Conservation (phyloP, 345 rosid genomes). For the Sisymbrium altissimum region DNA sequence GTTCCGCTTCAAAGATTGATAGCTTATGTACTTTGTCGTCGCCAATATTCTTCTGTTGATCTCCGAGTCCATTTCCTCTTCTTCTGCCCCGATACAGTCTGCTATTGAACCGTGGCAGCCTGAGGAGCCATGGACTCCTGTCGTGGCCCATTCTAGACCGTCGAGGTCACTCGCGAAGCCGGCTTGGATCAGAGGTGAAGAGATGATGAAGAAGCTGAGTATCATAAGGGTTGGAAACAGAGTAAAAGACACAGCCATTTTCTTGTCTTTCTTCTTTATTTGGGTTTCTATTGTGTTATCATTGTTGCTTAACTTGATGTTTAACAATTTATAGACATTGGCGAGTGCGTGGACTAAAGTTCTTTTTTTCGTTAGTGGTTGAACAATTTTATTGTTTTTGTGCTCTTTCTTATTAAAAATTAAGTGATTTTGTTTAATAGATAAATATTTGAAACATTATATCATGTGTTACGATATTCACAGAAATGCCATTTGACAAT, state of each 20-base stretch:
- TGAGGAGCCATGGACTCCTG: slow-evolving; percentile 18
- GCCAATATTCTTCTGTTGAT: slow-evolving; percentile 64
- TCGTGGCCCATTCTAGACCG: slow-evolving; percentile 45
- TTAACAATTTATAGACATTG: background rate
- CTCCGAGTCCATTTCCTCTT: slow-evolving; percentile 59
- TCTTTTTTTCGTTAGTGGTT: slow-evolving; percentile 12
- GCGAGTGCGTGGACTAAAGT: slow-evolving; percentile 18
- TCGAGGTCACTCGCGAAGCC: slow-evolving; percentile 23
- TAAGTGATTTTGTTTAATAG: background rate
- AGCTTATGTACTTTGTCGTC: slow-evolving; percentile 67
- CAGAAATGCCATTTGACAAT: background rate
- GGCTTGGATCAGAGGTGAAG: slow-evolving; percentile 27
- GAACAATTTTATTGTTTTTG: background rate
- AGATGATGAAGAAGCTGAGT: slow-evolving; percentile 29
- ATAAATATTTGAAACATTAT: background rate
- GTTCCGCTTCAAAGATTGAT: slow-evolving; percentile 60
- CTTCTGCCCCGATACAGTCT: slow-evolving; percentile 45
- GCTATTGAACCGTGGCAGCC: slow-evolving; percentile 55
- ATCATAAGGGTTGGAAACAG: slow-evolving; percentile 31
- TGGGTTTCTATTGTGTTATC: background rate
- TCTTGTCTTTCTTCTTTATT: slow-evolving; percentile 16
- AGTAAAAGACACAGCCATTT: slow-evolving; percentile 41
- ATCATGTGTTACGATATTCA: background rate
- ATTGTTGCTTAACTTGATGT: background rate
- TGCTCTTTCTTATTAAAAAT: background rate